Percentiles rank a stretch among this genome's conserved stretches.
phyloP scores from a whole-genome alignment of 2,329 filamentous ascomycete genomes.

The Diplodia scrobiculata region DNA sequence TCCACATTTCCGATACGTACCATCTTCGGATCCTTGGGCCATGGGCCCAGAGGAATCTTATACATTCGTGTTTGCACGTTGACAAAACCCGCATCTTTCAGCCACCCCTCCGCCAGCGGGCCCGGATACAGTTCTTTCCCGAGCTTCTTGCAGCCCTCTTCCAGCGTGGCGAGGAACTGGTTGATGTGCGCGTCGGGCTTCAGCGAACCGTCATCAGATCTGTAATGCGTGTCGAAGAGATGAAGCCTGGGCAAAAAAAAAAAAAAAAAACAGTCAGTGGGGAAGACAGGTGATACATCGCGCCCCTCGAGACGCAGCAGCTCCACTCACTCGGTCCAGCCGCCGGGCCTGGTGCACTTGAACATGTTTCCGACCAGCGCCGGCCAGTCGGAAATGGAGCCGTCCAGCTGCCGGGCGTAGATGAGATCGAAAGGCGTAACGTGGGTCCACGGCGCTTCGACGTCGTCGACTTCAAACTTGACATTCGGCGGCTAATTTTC shows the following conservation, averaged over 20 bases:
- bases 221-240: slow-evolving; percentile 49
- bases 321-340: slow-evolving; percentile 49
- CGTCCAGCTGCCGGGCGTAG: slow-evolving; percentile 55
- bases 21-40: slow-evolving; percentile 35
- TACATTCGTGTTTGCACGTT: slow-evolving; percentile 45
- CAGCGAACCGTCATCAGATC: slow-evolving; percentile 44
- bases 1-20: slow-evolving; percentile 1
- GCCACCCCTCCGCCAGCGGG: slow-evolving; percentile 43
- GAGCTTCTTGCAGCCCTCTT: slow-evolving; percentile 19
- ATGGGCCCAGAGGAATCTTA: slow-evolving; percentile 38
- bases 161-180: slow-evolving; percentile 14
- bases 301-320: too few relatives aligned
- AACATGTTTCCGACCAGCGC: slow-evolving; percentile 52
- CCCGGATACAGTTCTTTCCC: slow-evolving; percentile 34
- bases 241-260: slow-evolving; percentile 38
- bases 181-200: slow-evolving; percentile 21
- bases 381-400: slow-evolving; percentile 58
- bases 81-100: slow-evolving; percentile 47
- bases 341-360: slow-evolving; percentile 44
- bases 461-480: slow-evolving; percentile 65
- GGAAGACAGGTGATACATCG: too few relatives aligned
- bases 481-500: slow-evolving; percentile 56
- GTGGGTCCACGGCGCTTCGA: slow-evolving; percentile 60
- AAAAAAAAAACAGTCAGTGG: neutral
- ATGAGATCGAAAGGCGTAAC: slow-evolving; percentile 59